Percentiles rank a stretch among this genome's conserved stretches.
Evolutionary conservation across 176 grass and related monocot genomes (phyloP).

Genomic region (Paspalum notatum): DNA sequence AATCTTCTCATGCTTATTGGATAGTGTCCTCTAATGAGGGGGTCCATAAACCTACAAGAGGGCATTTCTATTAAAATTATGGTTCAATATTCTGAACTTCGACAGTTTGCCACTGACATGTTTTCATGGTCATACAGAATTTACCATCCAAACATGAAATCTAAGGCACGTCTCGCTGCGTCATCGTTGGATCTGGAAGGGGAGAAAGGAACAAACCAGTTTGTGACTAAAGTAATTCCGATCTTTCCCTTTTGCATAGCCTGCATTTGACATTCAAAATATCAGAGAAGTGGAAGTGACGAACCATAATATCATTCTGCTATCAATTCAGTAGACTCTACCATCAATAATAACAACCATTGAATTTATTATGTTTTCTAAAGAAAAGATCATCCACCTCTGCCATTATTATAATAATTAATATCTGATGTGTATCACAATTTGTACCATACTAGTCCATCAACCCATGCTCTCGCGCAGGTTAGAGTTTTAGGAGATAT

Average conservation of each 20-base stretch:
- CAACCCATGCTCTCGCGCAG: too few relatives aligned
- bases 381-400: too few relatives aligned
- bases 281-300: neutral
- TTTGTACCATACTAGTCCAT: too few relatives aligned
- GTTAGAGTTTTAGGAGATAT: too few relatives aligned
- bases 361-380: too few relatives aligned
- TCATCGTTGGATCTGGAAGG: conserved; percentile 22
- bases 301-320: too few relatives aligned
- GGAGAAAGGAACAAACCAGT: conserved; percentile 60
- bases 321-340: too few relatives aligned
- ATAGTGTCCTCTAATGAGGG: conserved; percentile 48
- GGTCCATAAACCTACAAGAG: conserved; percentile 50
- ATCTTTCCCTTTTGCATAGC: conserved; percentile 50
- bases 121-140: neutral
- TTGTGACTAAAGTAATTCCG: conserved; percentile 48
- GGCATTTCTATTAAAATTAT: neutral
- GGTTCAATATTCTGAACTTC: too few relatives aligned
- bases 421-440: too few relatives aligned
- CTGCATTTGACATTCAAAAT: conserved; percentile 37
- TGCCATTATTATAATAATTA: too few relatives aligned
- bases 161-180: conserved; percentile 37
- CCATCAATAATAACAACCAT: too few relatives aligned
- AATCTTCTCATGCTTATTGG: conserved; percentile 45
- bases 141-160: conserved; percentile 75
- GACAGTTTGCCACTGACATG: neutral